phyloP scores from a whole-genome alignment of 179 eudicot genomes.

The Heliamphora ciliata region DNA sequence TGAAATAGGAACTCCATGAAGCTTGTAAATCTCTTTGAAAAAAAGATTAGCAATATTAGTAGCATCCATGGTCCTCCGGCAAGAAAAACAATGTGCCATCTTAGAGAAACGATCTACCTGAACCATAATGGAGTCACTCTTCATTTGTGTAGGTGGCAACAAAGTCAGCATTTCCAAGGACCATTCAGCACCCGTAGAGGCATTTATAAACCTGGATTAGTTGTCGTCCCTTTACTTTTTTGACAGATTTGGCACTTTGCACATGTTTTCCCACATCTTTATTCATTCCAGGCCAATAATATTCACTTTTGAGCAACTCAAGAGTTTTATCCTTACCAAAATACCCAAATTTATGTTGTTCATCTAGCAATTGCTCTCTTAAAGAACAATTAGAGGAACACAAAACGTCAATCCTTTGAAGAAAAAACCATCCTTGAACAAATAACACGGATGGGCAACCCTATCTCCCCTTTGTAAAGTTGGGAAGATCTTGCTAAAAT shows the following conservation, averaged over 20 bases:
- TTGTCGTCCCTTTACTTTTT: not conserved
- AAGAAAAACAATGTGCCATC: not conserved
- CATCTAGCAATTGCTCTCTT: not conserved
- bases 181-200: not conserved
- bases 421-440: not conserved
- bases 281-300: not conserved
- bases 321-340: not conserved
- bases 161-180: not conserved
- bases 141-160: not conserved
- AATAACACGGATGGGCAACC: too few species aligned
- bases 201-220: too few species aligned
- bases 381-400: not conserved
- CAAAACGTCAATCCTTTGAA: not conserved
- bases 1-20: not conserved
- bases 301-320: not conserved
- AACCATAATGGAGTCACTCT: not conserved
- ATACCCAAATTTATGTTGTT: not conserved
- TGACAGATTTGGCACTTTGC: not conserved
- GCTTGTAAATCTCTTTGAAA: not conserved
- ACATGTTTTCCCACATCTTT: not conserved
- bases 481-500: too few species aligned
- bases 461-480: too few species aligned
- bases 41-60: not conserved
- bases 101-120: not conserved
- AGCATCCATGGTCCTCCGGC: not conserved